phyloP scores from a whole-genome alignment of 257 asterid species.

The Scutellaria minor region DNA sequence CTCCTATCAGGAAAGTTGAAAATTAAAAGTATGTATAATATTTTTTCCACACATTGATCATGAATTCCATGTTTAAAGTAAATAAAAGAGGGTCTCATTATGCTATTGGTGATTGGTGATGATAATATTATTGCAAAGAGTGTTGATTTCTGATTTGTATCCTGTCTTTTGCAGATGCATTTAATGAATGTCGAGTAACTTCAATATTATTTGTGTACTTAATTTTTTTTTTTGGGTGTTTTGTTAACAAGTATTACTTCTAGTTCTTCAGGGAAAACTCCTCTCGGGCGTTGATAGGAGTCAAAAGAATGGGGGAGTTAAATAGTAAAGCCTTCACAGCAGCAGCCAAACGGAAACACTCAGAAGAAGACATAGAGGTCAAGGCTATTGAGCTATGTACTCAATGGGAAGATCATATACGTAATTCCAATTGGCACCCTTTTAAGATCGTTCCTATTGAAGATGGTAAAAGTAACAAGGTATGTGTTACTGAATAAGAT shows the following conservation, averaged over 20 bases:
- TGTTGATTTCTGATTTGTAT: no score
- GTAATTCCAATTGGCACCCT: constrained; percentile 79
- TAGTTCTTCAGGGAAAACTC: constrained; percentile 49
- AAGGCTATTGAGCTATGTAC: constrained; percentile 53
- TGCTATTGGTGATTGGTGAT: no score
- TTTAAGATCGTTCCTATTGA: constrained; percentile 34
- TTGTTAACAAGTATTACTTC: no score
- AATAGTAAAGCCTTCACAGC: constrained; percentile 56
- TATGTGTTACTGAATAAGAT: background rate
- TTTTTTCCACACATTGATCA: no score
- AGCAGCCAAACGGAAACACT: constrained; percentile 59
- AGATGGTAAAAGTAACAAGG: constrained; percentile 31
- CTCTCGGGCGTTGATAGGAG: constrained; percentile 48
- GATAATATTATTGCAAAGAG: no score
- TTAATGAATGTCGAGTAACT: background rate
- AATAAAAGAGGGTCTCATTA: no score
- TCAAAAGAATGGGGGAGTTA: constrained; percentile 74
- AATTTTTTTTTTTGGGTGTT: no score
- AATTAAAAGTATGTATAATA: no score
- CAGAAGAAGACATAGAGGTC: constrained; percentile 47
- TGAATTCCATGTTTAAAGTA: no score
- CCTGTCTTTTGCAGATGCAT: background rate
- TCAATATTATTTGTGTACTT: background rate
- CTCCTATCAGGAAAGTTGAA: no score
- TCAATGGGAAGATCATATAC: constrained; percentile 64